phyloP scores from a whole-genome alignment of 2,329 filamentous ascomycete genomes.

The Neonectria neomacrospora region DNA sequence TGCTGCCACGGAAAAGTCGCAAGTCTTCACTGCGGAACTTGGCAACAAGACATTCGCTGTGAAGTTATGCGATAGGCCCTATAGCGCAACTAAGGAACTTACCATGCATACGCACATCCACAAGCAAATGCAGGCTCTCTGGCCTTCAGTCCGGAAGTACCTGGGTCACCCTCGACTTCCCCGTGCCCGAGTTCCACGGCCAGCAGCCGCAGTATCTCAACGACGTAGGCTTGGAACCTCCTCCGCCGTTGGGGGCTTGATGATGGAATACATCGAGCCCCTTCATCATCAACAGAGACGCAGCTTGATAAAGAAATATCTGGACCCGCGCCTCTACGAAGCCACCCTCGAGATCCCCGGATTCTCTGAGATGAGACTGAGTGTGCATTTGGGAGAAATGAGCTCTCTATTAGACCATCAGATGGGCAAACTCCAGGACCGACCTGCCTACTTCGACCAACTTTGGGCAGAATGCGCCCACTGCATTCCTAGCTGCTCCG shows the following conservation, averaged over 20 bases:
- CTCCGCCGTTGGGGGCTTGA: constrained; percentile 8
- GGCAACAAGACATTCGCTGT: constrained; percentile 2
- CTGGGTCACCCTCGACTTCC: neutral
- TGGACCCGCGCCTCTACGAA: constrained; percentile 5
- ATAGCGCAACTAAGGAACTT: constrained; percentile 7
- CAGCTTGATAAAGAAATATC: constrained; percentile 2
- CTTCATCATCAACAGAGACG: constrained; percentile 7
- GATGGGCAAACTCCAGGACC: constrained; percentile 8
- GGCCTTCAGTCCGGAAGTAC: neutral
- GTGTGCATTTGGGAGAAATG: constrained; percentile 22
- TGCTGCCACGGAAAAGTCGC: neutral
- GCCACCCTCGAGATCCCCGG: neutral
- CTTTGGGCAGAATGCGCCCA: constrained; percentile 18
- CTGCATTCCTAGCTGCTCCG: constrained; percentile 4
- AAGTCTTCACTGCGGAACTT: constrained; percentile 7
- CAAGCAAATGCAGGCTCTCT: neutral
- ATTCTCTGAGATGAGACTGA: constrained; percentile 23
- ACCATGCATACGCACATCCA: constrained; percentile 3
- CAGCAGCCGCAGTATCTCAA: constrained; percentile 5
- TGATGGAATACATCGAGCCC: constrained; percentile 17
- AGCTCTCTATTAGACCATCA: constrained; percentile 1
- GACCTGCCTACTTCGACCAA: constrained; percentile 40
- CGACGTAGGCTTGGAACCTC: neutral
- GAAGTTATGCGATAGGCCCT: constrained; percentile 4
- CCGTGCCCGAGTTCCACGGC: constrained; percentile 11